Conservation (phyloP, 768 basidiomycete species). For the Calocybe indica region DNA sequence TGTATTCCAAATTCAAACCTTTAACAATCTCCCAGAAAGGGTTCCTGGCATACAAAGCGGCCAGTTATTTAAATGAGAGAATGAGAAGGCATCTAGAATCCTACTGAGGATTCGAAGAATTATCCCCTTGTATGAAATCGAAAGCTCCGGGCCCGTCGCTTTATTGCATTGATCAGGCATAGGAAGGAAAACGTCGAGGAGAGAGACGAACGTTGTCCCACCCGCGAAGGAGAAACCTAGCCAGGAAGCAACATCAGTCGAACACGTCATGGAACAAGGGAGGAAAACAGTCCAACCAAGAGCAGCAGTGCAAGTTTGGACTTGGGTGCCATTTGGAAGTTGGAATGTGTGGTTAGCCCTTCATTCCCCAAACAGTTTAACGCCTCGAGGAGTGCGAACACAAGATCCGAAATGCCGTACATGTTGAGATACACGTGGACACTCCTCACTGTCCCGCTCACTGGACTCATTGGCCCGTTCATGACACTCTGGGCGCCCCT, state of each 20-base stretch:
- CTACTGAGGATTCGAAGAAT: constrained; percentile 52
- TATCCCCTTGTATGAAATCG: constrained; percentile 73
- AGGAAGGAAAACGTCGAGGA: background rate
- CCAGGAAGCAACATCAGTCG: constrained; percentile 3
- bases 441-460: constrained; percentile 58
- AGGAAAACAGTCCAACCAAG: constrained; percentile 42
- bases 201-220: constrained; percentile 61
- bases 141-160: constrained; percentile 80
- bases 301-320: constrained; percentile 73
- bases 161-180: constrained; percentile 1
- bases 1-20: constrained; percentile 27
- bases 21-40: constrained; percentile 81
- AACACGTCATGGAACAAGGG: background rate
- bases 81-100: constrained; percentile 11
- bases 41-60: constrained; percentile 38
- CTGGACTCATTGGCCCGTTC: constrained; percentile 38
- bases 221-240: constrained; percentile 73
- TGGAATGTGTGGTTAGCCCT: constrained; percentile 63
- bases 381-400: background rate
- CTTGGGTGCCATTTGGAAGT: constrained; percentile 60
- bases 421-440: constrained; percentile 72
- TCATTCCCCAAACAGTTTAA: too few species aligned
- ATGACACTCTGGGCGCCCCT: constrained; percentile 62
- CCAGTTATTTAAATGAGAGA: background rate
- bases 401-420: constrained; percentile 29